phyloP scores from a whole-genome alignment of 768 basidiomycete genomes.

The Phylloporus arenicola region DNA sequence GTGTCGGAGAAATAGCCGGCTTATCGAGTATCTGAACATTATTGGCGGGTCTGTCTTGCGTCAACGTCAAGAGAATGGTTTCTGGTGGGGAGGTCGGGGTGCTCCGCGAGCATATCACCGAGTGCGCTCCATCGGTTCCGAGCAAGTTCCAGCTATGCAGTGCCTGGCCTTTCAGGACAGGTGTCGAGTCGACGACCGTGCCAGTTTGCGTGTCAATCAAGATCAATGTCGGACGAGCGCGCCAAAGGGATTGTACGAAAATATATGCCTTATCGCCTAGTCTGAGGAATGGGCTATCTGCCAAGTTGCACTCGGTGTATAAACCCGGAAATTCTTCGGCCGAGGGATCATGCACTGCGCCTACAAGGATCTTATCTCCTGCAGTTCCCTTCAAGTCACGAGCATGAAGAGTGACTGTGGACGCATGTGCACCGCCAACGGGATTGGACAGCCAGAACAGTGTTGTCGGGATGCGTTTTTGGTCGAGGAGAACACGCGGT shows the following conservation, averaged over 20 bases:
- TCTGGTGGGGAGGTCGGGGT: constrained; percentile 43
- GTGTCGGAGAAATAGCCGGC: constrained; percentile 33
- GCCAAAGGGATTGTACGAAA: constrained; percentile 48
- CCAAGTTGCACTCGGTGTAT: constrained; percentile 48
- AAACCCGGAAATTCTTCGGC: constrained; percentile 55
- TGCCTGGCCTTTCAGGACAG: constrained; percentile 6
- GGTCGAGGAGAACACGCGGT: constrained; percentile 41
- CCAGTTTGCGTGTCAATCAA: constrained; percentile 41
- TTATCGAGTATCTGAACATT: constrained; percentile 41
- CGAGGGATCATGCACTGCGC: constrained; percentile 36
- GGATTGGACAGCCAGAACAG: constrained; percentile 53
- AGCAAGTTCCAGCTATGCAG: constrained; percentile 54
- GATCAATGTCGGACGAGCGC: constrained; percentile 48
- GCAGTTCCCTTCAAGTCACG: constrained; percentile 30
- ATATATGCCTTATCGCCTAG: constrained; percentile 9
- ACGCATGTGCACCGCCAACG: constrained; percentile 55
- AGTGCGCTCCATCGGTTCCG: constrained; percentile 39
- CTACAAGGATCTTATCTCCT: constrained; percentile 32
- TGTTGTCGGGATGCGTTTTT: constrained; percentile 13
- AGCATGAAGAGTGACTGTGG: constrained; percentile 46
- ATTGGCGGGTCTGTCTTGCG: constrained; percentile 8
- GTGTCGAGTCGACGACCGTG: constrained; percentile 30
- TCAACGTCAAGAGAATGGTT: constrained; percentile 43
- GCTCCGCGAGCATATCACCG: constrained; percentile 47
- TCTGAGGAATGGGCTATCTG: constrained; percentile 37